These are phyloP conservation scores for Schwanniomyces yamadae DNA, from an alignment of 805 yeast species.

Conservation along the genomic window DNA sequence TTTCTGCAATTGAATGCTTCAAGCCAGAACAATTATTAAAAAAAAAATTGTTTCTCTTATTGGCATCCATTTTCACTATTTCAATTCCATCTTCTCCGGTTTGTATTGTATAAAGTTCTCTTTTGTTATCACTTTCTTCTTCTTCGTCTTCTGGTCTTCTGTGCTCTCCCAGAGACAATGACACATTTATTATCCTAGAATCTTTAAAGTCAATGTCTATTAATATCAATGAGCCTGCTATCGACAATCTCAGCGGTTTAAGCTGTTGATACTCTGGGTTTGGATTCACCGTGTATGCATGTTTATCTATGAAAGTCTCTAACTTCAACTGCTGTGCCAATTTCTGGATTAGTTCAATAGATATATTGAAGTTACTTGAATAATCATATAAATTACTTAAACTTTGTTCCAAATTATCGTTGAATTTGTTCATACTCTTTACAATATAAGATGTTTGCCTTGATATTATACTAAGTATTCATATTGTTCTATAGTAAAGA, in stretches of 20 bases:
- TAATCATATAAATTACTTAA: conserved; percentile 30
- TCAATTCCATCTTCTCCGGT: conserved; percentile 6
- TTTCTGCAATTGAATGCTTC: conserved; percentile 23
- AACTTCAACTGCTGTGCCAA: conserved; percentile 40
- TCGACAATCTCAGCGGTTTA: conserved; percentile 31
- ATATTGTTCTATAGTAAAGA: no score
- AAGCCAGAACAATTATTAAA: conserved; percentile 12
- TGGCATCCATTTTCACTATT: conserved; percentile 13
- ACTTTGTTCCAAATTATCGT: conserved; percentile 20
- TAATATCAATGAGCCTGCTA: conserved; percentile 41
- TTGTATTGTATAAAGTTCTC: background rate
- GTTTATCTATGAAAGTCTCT: conserved; percentile 42
- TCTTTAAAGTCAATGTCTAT: conserved; percentile 39
- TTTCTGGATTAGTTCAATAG: conserved; percentile 38
- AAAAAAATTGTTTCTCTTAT: conserved; percentile 16
- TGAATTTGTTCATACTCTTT: conserved; percentile 22
- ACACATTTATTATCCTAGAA: conserved; percentile 26
- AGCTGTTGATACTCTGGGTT: conserved; percentile 13
- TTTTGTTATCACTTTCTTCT: conserved; percentile 3
- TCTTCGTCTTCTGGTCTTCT: conserved; percentile 7
- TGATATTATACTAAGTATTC: no score
- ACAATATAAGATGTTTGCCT: no score
- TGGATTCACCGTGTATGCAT: conserved; percentile 25
- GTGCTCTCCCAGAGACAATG: conserved; percentile 38
- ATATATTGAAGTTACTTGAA: conserved; percentile 27